Percentiles rank a stretch among this genome's conserved stretches.
Conservation (phyloP, 139 green algal genomes). For the Micractinium sp. region DNA sequence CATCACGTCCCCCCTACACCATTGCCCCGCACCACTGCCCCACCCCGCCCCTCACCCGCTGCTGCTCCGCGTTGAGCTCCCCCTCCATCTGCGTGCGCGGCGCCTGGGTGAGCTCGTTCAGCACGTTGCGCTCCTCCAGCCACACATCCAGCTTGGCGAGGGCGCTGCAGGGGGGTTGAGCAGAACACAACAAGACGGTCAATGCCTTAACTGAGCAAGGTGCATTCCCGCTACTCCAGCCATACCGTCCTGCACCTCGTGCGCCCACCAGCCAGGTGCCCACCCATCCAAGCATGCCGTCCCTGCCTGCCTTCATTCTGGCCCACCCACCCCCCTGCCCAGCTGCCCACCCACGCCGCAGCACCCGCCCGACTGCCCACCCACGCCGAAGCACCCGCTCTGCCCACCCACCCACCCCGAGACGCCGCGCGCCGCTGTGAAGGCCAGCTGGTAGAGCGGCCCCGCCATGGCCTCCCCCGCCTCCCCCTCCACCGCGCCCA, state of each 20-base stretch:
- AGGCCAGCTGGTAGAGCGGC: not conserved
- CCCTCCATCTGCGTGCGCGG: constrained; percentile 22
- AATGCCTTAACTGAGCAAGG: not conserved
- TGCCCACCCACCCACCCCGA: not conserved
- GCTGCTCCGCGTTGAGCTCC: constrained; percentile 31
- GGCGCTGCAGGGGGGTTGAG: not conserved
- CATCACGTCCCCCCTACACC: too few species aligned
- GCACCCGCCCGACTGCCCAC: not conserved
- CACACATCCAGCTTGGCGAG: constrained; percentile 48
- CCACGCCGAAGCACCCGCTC: not conserved
- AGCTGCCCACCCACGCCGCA: not conserved
- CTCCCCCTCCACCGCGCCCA: constrained; percentile 17
- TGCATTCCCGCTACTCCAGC: not conserved
- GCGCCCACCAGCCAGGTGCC: too few species aligned
- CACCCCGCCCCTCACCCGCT: not conserved
- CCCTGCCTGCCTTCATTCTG: too few species aligned
- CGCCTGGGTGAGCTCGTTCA: constrained; percentile 55
- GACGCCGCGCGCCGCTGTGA: not conserved
- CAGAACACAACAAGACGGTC: not conserved
- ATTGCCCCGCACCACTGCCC: not conserved
- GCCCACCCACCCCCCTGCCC: constrained; percentile 35
- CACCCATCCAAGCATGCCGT: too few species aligned
- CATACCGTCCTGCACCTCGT: too few species aligned
- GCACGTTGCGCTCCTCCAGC: constrained; percentile 55
- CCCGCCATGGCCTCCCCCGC: not conserved